phyloP scores from a whole-genome alignment of 73 alveolate species.

The Paramecium sexaurelia region DNA sequence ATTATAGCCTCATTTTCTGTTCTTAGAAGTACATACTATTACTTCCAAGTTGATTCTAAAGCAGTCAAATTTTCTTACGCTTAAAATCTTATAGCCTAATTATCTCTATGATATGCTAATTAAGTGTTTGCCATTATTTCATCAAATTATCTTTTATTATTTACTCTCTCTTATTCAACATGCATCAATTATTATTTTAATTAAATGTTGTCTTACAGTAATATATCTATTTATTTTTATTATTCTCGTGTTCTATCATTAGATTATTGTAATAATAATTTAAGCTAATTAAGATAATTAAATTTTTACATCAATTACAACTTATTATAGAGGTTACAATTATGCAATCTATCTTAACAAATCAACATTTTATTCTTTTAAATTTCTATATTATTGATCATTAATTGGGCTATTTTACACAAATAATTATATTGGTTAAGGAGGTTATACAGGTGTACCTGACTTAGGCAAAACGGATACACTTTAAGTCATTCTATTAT shows the following conservation, averaged over 20 bases:
- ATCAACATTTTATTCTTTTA: conserved; percentile 3
- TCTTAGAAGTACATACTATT: not conserved
- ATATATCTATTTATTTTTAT: not conserved
- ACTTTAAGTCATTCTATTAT: conserved; percentile 5
- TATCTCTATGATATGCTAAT: not conserved
- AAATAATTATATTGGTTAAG: conserved; percentile 7
- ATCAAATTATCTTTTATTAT: conserved; percentile 10
- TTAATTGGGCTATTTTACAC: conserved; percentile 4
- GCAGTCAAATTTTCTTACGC: conserved; percentile 3
- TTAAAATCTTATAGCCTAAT: not conserved
- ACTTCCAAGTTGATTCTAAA: not conserved
- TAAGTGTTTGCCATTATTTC: not conserved
- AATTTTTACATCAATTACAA: not conserved
- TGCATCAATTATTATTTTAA: not conserved
- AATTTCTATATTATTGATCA: not conserved
- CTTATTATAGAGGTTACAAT: not conserved
- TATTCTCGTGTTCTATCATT: not conserved
- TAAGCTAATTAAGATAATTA: not conserved
- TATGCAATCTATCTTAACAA: not conserved
- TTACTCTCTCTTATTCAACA: not conserved
- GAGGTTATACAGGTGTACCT: not conserved
- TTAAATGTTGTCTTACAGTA: not conserved
- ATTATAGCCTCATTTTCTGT: conserved; percentile 33
- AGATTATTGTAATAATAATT: not conserved
- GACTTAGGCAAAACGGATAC: not conserved